Conservation (phyloP, 1,284 basidiomycete genomes). For the Exobasidium rhododendri region DNA sequence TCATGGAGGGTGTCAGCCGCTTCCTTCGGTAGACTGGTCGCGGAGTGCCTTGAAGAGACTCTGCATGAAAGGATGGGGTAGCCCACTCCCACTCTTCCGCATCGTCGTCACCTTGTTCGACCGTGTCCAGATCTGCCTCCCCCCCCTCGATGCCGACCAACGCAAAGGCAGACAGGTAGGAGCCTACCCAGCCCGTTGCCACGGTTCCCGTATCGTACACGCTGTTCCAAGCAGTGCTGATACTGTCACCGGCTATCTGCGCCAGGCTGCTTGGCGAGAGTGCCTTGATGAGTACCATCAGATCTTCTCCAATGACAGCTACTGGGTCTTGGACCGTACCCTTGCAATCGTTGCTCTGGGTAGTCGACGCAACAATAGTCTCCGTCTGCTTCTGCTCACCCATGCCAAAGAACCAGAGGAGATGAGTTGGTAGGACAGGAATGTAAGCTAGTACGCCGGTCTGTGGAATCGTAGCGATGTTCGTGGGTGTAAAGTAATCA, state of each 20-base stretch:
- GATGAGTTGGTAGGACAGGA: conserved; percentile 32
- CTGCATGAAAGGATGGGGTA: conserved; percentile 30
- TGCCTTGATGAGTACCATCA: not conserved
- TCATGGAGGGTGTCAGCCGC: conserved; percentile 23
- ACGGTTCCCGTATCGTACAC: not conserved
- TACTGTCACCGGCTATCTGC: not conserved
- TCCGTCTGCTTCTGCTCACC: conserved; percentile 6
- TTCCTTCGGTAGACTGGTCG: conserved; percentile 37
- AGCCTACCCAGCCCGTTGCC: not conserved
- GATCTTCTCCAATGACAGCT: not conserved
- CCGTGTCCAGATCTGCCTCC: not conserved
- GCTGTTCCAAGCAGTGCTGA: not conserved
- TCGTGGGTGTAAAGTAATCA: conserved; percentile 5
- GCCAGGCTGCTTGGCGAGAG: not conserved
- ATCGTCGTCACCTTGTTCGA: conserved; percentile 18
- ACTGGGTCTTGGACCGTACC: not conserved
- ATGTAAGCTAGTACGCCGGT: conserved; percentile 22
- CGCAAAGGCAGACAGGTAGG: not conserved
- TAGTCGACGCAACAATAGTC: not conserved
- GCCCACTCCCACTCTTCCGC: conserved; percentile 39
- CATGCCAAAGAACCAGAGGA: conserved; percentile 28
- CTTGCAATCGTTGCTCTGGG: not conserved
- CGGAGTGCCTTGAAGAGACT: conserved; percentile 25
- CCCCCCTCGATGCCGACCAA: not conserved
- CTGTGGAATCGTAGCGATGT: not conserved